Evolutionary conservation across 257 asterid genomes (phyloP), one percentile per base, ranked within the genome.

Genomic region (Marsdenia floribunda): DNA sequence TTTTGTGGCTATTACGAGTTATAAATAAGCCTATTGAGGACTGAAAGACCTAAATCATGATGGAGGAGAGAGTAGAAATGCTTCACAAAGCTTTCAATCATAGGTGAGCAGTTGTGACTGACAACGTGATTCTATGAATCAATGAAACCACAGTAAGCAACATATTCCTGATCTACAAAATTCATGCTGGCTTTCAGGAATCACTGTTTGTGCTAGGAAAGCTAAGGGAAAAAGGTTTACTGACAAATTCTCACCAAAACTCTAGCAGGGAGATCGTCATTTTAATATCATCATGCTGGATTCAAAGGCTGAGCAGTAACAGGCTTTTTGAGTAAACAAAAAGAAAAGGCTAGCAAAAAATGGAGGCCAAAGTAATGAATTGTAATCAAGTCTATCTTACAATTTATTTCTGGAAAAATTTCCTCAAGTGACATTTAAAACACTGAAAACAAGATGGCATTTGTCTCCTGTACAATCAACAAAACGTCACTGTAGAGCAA

Each of bases 301-400:
- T 16, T 71, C 53, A 16, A 38, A n/a, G 22, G 68, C 13, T 65
- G 22, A 18, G 0, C 21, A 38, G 50, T 5, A 9, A 72, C 50
- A 55, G 22, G n/a, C 0, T 2, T 19, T 16, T 54, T 18, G 16
- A 37, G 24, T 55, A 60, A 35, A 55, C 59, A 9, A 13, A 72
- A 72, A 16, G 15, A 11, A 19, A 70, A 50, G 12, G 53, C 29
- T 44, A 7, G 33, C 26, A 47, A 69, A 19, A 47, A 50, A 49
- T 50, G 9, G 19, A n/a, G 47, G 58, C 12, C 29, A n/a, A 65
- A 14, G 57, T 40, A n/a, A 49, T 15, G 29, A 24, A 13, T 50
- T 24, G 49, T 44, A 40, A 18, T 58, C 76, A 59, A 72, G 68
- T 59, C 47, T 26, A 67, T 10, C 65, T 75, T 19, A n/a, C 29